Percentiles rank a stretch among this genome's conserved stretches.
Conservation (phyloP, 305 asterid genomes). For the Plantago rigida region DNA sequence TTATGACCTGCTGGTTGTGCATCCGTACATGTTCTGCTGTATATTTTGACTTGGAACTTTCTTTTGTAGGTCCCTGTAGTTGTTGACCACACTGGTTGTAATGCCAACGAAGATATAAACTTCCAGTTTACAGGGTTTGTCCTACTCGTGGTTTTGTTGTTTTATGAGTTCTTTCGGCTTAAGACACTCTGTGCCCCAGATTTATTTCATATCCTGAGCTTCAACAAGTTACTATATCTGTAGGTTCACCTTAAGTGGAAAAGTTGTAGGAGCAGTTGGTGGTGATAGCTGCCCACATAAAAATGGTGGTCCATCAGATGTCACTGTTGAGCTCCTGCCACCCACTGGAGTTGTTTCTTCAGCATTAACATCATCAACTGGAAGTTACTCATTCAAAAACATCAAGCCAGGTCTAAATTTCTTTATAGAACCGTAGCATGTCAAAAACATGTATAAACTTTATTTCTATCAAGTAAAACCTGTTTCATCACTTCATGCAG, state of each 20-base stretch:
- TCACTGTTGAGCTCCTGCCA: constrained; percentile 68
- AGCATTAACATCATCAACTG: constrained; percentile 58
- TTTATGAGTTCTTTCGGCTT: constrained; percentile 18
- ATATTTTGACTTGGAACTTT: constrained; percentile 25
- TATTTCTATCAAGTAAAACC: constrained; percentile 12
- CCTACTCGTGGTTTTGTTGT: constrained; percentile 10
- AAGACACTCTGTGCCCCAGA: constrained; percentile 15
- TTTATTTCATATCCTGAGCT: constrained; percentile 25
- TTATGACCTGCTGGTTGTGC: constrained; percentile 14
- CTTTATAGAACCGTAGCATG: constrained; percentile 21
- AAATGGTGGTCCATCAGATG: constrained; percentile 75
- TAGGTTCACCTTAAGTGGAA: constrained; percentile 73
- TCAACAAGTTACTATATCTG: constrained; percentile 28
- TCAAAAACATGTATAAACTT: constrained; percentile 15
- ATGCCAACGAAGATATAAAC: constrained; percentile 82
- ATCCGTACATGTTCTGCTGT: constrained; percentile 12
- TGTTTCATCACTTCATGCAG: not conserved
- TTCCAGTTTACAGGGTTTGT: constrained; percentile 83
- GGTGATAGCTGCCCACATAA: constrained; percentile 63
- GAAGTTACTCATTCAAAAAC: constrained; percentile 66
- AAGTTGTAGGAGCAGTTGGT: constrained; percentile 73
- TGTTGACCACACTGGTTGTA: constrained; percentile 82
- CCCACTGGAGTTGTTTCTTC: constrained; percentile 57
- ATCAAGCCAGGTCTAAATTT: constrained; percentile 59
- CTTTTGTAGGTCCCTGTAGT: constrained; percentile 61